Evolutionary conservation across 1,284 basidiomycete species (phyloP).

Genomic region (Paramarasmius palmivorus): DNA sequence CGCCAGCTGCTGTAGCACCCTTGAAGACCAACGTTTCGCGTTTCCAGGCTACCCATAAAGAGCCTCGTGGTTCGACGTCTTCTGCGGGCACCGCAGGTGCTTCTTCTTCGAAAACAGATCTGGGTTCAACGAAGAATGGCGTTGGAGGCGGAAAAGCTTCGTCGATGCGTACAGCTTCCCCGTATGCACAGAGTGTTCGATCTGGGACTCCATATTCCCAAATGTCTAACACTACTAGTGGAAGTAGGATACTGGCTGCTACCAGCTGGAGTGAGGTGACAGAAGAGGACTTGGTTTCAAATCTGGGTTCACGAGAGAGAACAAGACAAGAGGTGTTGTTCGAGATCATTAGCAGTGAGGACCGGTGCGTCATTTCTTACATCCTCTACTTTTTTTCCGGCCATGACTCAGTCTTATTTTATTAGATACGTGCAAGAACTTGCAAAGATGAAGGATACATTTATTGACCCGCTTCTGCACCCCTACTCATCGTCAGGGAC

Average conservation of each 20-base stretch:
- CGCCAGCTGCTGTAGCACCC: conserved; percentile 39
- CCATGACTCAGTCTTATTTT: conserved; percentile 16
- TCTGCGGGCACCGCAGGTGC: conserved; percentile 47
- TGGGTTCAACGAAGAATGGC: conserved; percentile 30
- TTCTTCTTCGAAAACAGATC: conserved; percentile 46
- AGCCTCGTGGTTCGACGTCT: conserved; percentile 66
- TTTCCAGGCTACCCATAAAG: conserved; percentile 72
- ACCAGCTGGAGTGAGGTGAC: conserved; percentile 96
- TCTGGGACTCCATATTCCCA: conserved; percentile 79
- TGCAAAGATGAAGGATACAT: conserved; percentile 89
- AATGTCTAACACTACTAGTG: conserved; percentile 62
- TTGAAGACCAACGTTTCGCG: conserved; percentile 70
- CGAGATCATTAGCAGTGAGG: conserved; percentile 97
- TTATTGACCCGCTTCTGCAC: conserved; percentile 89
- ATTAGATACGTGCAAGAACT: conserved; percentile 91
- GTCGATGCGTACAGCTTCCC: conserved; percentile 65
- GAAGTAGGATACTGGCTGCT: conserved; percentile 75
- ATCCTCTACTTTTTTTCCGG: conserved; percentile 8
- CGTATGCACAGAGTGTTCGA: conserved; percentile 69
- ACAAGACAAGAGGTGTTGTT: conserved; percentile 97
- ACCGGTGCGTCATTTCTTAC: conserved; percentile 61
- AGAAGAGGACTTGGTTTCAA: conserved; percentile 91
- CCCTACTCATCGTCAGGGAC: conserved; percentile 56
- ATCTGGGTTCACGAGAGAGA: conserved; percentile 89
- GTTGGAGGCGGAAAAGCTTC: conserved; percentile 46